phyloP scores from a whole-genome alignment of 1,139 yeast genomes.

The Cylindricascospora bacillispora region DNA sequence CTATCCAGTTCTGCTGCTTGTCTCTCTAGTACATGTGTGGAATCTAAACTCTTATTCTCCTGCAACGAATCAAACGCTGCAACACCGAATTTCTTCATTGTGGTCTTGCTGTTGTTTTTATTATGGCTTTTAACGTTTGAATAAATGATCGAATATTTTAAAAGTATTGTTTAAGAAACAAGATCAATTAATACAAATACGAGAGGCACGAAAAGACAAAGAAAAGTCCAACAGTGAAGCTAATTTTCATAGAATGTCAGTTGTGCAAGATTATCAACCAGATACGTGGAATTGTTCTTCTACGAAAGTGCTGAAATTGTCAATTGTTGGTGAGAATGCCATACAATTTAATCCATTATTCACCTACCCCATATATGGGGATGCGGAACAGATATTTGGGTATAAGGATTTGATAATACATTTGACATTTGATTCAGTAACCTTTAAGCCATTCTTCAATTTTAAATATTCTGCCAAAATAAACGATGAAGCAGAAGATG shows the following conservation, averaged over 20 bases:
- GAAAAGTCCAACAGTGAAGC: no score
- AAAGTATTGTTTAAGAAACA: no score
- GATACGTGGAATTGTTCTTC: constrained; percentile 61
- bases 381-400: constrained; percentile 80
- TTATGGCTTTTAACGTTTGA: no score
- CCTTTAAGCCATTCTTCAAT: constrained; percentile 43
- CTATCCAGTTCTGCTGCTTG: constrained; percentile 43
- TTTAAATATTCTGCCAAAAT: constrained; percentile 45
- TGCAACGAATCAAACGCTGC: constrained; percentile 17
- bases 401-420: constrained; percentile 49
- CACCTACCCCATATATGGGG: constrained; percentile 91
- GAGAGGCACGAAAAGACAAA: no score
- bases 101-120: no score
- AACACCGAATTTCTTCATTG: constrained; percentile 21
- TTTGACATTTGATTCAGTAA: constrained; percentile 42
- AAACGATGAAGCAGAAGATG: constrained; percentile 33
- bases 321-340: constrained; percentile 40
- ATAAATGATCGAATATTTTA: no score
- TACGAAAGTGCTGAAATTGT: constrained; percentile 47
- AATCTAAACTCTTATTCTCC: constrained; percentile 9
- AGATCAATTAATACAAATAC: no score
- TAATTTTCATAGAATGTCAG: no score
- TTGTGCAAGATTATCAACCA: constrained; percentile 29
- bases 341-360: constrained; percentile 59
- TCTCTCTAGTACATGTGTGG: constrained; percentile 24